These are phyloP conservation scores for Hyphopichia burtonii DNA, from an alignment of 1,139 yeast species.

Conservation along the genomic window DNA sequence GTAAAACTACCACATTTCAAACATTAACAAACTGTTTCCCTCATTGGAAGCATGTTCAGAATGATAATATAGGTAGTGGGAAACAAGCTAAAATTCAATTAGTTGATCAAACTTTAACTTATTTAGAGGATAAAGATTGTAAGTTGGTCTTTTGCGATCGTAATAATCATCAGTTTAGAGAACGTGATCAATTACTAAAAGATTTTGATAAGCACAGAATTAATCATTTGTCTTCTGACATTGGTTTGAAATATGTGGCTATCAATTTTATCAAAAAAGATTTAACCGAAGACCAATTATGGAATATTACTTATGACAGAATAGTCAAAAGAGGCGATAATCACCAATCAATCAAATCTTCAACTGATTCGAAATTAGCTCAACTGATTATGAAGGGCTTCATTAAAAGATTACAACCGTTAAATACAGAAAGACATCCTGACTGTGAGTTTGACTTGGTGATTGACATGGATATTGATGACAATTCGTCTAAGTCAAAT, in stretches of 20 bases:
- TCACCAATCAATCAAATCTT: constrained; percentile 78
- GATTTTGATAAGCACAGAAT: constrained; percentile 46
- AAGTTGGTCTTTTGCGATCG: constrained; percentile 73
- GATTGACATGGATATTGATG: constrained; percentile 51
- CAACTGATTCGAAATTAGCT: constrained; percentile 45
- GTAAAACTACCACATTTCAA: constrained; percentile 81
- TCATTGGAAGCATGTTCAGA: constrained; percentile 77
- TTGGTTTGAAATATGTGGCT: constrained; percentile 53
- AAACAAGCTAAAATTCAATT: constrained; percentile 51
- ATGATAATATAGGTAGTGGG: constrained; percentile 59
- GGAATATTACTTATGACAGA: constrained; percentile 58
- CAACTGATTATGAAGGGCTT: constrained; percentile 70
- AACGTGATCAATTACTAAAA: constrained; percentile 64
- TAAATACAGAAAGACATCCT: constrained; percentile 48
- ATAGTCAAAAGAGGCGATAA: constrained; percentile 77
- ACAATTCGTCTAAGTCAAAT: constrained; percentile 53
- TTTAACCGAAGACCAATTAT: constrained; percentile 25
- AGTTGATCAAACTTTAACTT: constrained; percentile 48
- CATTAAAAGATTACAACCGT: constrained; percentile 63
- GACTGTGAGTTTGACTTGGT: constrained; percentile 67
- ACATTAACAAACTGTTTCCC: constrained; percentile 59
- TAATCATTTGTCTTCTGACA: constrained; percentile 29
- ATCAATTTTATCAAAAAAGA: constrained; percentile 59
- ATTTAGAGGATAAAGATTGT: constrained; percentile 19
- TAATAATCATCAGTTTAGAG: constrained; percentile 73